phyloP scores from a whole-genome alignment of 1,284 basidiomycete genomes.

The Irpex rosettiformis region DNA sequence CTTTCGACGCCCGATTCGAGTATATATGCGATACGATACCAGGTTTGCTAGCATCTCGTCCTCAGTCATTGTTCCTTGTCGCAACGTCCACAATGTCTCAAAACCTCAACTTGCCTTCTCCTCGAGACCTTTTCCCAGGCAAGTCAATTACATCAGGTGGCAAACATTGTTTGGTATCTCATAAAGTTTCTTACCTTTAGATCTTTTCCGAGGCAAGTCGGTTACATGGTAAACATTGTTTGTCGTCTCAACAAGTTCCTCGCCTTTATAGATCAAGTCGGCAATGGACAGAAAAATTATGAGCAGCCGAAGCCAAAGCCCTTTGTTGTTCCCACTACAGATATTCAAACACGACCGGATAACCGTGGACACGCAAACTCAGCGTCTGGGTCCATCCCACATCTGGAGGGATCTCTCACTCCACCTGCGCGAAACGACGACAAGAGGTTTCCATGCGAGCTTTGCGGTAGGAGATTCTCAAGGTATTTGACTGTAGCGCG shows the following conservation, averaged over 20 bases:
- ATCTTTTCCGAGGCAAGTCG: constrained; percentile 2
- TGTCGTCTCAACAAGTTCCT: not conserved
- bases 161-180: not conserved
- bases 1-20: not conserved
- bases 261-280: too few relatives aligned
- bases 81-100: not conserved
- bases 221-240: not conserved
- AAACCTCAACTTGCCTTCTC: not conserved
- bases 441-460: constrained; percentile 3
- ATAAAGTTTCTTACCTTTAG: too few relatives aligned
- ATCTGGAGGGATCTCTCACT: too few relatives aligned
- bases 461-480: constrained; percentile 8
- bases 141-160: not conserved
- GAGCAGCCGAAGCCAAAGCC: too few relatives aligned
- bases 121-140: constrained; percentile 5
- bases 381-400: too few relatives aligned
- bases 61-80: not conserved
- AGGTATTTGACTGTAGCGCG: not conserved
- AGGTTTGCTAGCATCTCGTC: not conserved
- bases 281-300: too few relatives aligned
- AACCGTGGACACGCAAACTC: too few relatives aligned
- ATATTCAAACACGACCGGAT: too few relatives aligned
- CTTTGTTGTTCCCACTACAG: too few relatives aligned
- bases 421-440: too few relatives aligned
- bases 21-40: not conserved